Evolutionary conservation across 176 grass and related monocot species (phyloP).

Genomic region (Panicum miliaceum): DNA sequence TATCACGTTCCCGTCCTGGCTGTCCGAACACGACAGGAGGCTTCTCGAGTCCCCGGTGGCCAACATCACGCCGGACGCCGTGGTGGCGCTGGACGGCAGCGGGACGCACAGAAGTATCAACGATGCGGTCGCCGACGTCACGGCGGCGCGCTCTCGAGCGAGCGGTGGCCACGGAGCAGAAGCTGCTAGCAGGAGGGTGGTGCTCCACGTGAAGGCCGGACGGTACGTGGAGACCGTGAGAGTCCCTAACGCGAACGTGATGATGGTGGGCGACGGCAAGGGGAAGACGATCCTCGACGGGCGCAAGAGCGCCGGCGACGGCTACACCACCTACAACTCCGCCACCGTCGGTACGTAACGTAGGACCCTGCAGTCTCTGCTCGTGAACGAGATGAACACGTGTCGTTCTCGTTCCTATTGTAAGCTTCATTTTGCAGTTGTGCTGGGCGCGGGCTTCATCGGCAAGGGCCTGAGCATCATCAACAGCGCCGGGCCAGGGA

Average conservation of each 20-base stretch:
- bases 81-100: slow-evolving; percentile 76
- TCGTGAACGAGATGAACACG: slow-evolving; percentile 31
- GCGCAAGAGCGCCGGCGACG: slow-evolving; percentile 48
- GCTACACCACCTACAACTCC: slow-evolving; percentile 63
- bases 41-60: slow-evolving; percentile 50
- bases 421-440: slow-evolving; percentile 54
- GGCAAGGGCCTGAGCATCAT: slow-evolving; percentile 70
- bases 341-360: slow-evolving; percentile 73
- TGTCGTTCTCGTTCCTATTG: slow-evolving; percentile 4
- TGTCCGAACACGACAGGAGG: slow-evolving; percentile 47
- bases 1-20: slow-evolving; percentile 49
- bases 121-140: slow-evolving; percentile 71
- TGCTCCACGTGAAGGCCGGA: slow-evolving; percentile 80
- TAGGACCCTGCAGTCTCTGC: neutral
- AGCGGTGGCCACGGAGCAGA: neutral
- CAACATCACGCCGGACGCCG: slow-evolving; percentile 60
- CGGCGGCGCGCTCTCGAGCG: slow-evolving; percentile 9
- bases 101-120: slow-evolving; percentile 73
- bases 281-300: slow-evolving; percentile 76
- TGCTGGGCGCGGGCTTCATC: slow-evolving; percentile 70
- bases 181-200: slow-evolving; percentile 32
- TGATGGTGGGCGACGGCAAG: slow-evolving; percentile 87
- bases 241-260: slow-evolving; percentile 59
- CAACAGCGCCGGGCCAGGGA: slow-evolving; percentile 61
- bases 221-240: slow-evolving; percentile 71